phyloP scores from a whole-genome alignment of 768 basidiomycete species.

The Mycena filopes region DNA sequence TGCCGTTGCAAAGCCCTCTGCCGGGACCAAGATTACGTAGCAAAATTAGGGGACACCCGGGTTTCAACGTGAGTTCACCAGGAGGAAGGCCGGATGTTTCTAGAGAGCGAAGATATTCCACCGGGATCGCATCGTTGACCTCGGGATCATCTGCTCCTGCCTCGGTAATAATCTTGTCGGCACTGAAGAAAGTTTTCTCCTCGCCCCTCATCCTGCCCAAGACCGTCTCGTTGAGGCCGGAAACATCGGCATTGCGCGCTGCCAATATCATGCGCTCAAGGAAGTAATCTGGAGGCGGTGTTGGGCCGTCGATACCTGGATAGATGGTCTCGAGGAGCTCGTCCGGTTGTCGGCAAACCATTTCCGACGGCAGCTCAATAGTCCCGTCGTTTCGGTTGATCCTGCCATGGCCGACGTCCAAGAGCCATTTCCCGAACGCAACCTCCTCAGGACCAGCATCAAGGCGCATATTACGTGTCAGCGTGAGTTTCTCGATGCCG shows the following conservation, averaged over 20 bases:
- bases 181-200: not conserved
- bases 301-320: not conserved
- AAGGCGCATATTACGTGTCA: constrained; percentile 4
- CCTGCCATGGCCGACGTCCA: constrained; percentile 5
- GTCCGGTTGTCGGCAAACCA: not conserved
- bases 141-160: constrained; percentile 1
- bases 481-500: not conserved
- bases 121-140: not conserved
- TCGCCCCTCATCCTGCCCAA: not conserved
- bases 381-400: not conserved
- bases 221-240: not conserved
- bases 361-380: not conserved
- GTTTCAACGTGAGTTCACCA: not conserved
- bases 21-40: constrained; percentile 1
- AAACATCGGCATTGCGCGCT: constrained; percentile 6
- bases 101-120: constrained; percentile 1
- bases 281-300: constrained; percentile 1
- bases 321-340: not conserved
- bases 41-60: not conserved
- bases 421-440: not conserved
- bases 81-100: constrained; percentile 9
- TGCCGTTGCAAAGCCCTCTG: constrained; percentile 1
- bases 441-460: not conserved
- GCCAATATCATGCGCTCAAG: not conserved
- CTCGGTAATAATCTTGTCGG: not conserved